Conservation (phyloP, 1,139 yeast species). For the Kodamaea anthophila region DNA sequence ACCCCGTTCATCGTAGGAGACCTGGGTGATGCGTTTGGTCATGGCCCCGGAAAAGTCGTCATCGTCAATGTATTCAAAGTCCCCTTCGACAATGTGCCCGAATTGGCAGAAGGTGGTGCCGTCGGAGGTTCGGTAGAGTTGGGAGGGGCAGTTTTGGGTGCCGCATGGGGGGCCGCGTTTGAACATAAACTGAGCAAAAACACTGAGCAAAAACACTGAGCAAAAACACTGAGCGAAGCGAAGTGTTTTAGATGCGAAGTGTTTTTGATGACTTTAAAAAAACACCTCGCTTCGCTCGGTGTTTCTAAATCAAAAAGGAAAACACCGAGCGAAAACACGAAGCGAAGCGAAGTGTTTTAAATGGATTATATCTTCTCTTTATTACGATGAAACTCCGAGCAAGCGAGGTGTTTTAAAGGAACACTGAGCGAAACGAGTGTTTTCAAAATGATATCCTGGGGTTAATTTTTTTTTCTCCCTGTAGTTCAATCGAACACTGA, state of each 20-base stretch:
- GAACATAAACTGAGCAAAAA: no score
- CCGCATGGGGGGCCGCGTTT: slow-evolving; percentile 84
- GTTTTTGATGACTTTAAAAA: not conserved
- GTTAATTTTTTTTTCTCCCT: no score
- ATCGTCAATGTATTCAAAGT: slow-evolving; percentile 71
- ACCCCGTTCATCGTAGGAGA: slow-evolving; percentile 12
- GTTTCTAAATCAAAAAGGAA: not conserved
- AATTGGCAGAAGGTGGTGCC: slow-evolving; percentile 81
- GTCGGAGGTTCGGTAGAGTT: slow-evolving; percentile 62
- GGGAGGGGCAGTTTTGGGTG: slow-evolving; percentile 78
- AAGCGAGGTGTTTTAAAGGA: no score
- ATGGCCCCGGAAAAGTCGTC: slow-evolving; percentile 45
- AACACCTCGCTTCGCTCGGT: not conserved
- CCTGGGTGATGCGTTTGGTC: slow-evolving; percentile 53
- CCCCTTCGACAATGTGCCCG: slow-evolving; percentile 86
- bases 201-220: no score
- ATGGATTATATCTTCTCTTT: no score
- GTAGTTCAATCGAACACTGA: no score
- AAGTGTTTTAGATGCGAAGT: slow-evolving; percentile 38
- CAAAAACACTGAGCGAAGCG: no score
- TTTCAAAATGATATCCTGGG: no score
- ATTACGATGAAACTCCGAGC: no score
- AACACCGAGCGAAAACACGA: no score
- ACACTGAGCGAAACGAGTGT: no score
- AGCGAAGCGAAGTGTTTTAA: no score